phyloP scores from a whole-genome alignment of 2,329 filamentous ascomycete species.

The Verticillium dahliae region DNA sequence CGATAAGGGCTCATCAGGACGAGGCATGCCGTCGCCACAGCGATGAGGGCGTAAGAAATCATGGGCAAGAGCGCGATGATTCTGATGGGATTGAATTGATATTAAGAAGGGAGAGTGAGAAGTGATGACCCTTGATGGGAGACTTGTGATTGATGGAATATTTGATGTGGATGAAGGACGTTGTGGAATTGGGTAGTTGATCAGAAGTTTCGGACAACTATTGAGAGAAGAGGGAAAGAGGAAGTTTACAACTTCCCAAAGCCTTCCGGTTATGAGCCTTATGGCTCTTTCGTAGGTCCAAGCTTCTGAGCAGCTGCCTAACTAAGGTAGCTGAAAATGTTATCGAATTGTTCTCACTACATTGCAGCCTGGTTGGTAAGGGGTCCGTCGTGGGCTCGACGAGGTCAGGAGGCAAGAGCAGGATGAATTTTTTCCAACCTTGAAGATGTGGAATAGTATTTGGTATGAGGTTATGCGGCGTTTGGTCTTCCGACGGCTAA shows the following conservation, averaged over 20 bases:
- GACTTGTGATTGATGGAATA: background rate
- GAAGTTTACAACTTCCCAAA: too few relatives aligned
- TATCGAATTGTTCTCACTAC: background rate
- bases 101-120: background rate
- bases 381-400: too few relatives aligned
- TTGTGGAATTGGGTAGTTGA: background rate
- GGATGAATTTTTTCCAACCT: too few relatives aligned
- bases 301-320: background rate
- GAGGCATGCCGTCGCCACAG: background rate
- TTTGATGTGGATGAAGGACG: background rate
- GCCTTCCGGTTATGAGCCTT: too few relatives aligned
- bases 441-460: too few relatives aligned
- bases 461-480: too few relatives aligned
- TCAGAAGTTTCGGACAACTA: background rate
- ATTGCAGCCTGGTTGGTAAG: too few relatives aligned
- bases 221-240: background rate
- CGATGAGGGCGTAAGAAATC: background rate
- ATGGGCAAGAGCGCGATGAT: background rate
- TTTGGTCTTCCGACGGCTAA: too few relatives aligned
- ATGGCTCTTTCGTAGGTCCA: background rate
- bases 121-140: background rate
- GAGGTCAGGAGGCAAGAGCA: background rate
- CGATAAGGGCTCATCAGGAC: background rate
- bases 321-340: background rate
- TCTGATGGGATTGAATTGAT: background rate